These are phyloP conservation scores for Closterium sp. DNA, from an alignment of 139 green algal species.

Conservation along the genomic window DNA sequence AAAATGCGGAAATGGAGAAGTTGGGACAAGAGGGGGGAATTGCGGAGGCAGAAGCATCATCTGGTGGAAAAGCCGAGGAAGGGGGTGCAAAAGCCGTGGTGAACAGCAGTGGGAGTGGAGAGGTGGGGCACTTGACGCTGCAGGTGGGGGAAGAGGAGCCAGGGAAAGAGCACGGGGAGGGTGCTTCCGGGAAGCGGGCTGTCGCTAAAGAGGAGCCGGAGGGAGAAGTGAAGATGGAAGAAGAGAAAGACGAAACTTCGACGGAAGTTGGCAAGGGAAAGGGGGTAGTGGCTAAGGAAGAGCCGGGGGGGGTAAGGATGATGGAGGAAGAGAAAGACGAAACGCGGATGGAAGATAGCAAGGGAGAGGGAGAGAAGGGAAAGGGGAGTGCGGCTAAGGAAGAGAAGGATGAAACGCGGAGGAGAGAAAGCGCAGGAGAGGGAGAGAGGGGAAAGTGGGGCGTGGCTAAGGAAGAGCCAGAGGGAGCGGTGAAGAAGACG, in stretches of 20 bases:
- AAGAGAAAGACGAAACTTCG: not conserved
- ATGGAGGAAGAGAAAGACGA: not conserved
- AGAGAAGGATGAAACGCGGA: not conserved
- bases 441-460: not conserved
- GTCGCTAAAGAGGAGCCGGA: not conserved
- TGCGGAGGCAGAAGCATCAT: too few relatives aligned
- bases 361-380: not conserved
- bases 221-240: not conserved
- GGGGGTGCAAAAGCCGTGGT: too few relatives aligned
- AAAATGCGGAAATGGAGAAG: too few relatives aligned
- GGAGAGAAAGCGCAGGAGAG: too few relatives aligned
- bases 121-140: too few relatives aligned
- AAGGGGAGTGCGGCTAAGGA: not conserved
- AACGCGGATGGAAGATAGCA: not conserved
- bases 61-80: too few relatives aligned
- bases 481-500: not conserved
- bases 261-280: not conserved
- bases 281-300: not conserved
- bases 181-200: too few relatives aligned
- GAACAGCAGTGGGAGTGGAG: too few relatives aligned
- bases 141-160: too few relatives aligned
- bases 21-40: too few relatives aligned
- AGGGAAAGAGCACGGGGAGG: too few relatives aligned
- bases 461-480: not conserved
- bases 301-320: not conserved